Base-by-base conservation (phyloP, 2,329 filamentous ascomycete species). In the Didymella pinodella region DNA sequence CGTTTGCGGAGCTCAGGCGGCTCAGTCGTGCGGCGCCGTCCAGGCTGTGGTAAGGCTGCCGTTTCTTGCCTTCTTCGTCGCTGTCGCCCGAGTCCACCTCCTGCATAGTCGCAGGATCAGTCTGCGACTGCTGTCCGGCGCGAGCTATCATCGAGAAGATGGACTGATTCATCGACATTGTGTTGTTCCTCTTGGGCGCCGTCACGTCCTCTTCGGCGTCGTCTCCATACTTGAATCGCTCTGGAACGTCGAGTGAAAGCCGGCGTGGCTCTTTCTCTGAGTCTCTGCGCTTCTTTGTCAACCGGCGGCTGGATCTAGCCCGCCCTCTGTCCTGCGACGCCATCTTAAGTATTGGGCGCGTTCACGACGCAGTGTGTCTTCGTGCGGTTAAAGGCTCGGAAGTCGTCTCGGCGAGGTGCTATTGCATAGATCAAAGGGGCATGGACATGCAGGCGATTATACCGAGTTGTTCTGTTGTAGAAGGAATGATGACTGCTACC, bases 91-190 rank as follows among this genome's bases (percentile, higher is more conserved):
- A 76, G 55, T 80, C 93, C 16, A 73, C 70, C 65, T 90, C 90
- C 71, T 93, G 90, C 75, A 95, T 94, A 59, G 90, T 85, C 75
- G 91, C 89, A 72, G 96, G 93, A 77, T 96, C 90, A 50, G 90
- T 88, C 59, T 87, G 88, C 29, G 92, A 93, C 59, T 87, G 88
- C 36, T 92, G 93, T 7, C 93, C 92, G 36, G 92, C 92, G 16
- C 92, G 92, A 7, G 93, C 91, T 66, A 98, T 93, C 79, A 98
- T 86, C 53, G 92, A 93, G 76, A 97, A 96, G 54, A 98, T 89
- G 65, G 92, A 96, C 82, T 97, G 93, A 77, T 97, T 95, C 88
- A 96, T 92, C 71, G 93, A 92, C 61, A 83, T 79, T 47, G 81
- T 73, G 43, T 80, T 78, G 51, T 78, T 76, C 54, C 64, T 69